Conservation (phyloP, 2,329 filamentous ascomycete species). For the Scedosporium boydii region DNA sequence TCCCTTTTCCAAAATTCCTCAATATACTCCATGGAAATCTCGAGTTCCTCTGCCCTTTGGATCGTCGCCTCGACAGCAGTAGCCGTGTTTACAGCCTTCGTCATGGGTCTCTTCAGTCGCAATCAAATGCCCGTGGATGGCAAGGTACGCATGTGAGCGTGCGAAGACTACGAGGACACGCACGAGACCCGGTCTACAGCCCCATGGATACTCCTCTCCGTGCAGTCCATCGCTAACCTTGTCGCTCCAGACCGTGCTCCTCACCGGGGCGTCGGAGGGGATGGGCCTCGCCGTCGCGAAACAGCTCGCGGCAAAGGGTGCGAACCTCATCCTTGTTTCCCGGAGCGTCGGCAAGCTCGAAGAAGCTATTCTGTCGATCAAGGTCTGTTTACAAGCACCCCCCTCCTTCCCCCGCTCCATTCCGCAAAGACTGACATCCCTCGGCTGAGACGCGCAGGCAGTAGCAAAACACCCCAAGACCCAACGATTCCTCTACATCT, state of each 20-base stretch:
- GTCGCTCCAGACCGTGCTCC: slow-evolving; percentile 60
- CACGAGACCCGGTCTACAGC: too few species aligned
- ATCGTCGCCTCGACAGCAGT: slow-evolving; percentile 19
- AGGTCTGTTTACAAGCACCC: slow-evolving; percentile 31
- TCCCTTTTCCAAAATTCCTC: background rate
- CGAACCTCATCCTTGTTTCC: slow-evolving; percentile 77
- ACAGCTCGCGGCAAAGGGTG: slow-evolving; percentile 71
- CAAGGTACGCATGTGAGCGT: slow-evolving; percentile 45
- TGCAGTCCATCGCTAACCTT: background rate
- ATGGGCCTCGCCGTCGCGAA: slow-evolving; percentile 72
- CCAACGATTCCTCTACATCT: slow-evolving; percentile 77
- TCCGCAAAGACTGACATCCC: slow-evolving; percentile 5
- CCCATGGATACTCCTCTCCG: background rate
- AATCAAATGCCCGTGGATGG: slow-evolving; percentile 79
- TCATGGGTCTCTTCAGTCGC: slow-evolving; percentile 59
- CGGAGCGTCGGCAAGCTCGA: slow-evolving; percentile 69
- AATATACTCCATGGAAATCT: slow-evolving; percentile 1
- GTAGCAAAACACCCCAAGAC: slow-evolving; percentile 53
- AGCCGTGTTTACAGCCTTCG: slow-evolving; percentile 23
- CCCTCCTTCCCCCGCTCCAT: background rate
- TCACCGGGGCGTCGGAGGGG: slow-evolving; percentile 89
- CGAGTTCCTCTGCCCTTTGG: slow-evolving; percentile 10
- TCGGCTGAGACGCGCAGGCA: slow-evolving; percentile 31
- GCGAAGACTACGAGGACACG: too few species aligned
- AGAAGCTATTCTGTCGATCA: slow-evolving; percentile 53